Evolutionary conservation across 2,329 filamentous ascomycete genomes (phyloP).

Genomic region (Macroventuria anomochaeta): DNA sequence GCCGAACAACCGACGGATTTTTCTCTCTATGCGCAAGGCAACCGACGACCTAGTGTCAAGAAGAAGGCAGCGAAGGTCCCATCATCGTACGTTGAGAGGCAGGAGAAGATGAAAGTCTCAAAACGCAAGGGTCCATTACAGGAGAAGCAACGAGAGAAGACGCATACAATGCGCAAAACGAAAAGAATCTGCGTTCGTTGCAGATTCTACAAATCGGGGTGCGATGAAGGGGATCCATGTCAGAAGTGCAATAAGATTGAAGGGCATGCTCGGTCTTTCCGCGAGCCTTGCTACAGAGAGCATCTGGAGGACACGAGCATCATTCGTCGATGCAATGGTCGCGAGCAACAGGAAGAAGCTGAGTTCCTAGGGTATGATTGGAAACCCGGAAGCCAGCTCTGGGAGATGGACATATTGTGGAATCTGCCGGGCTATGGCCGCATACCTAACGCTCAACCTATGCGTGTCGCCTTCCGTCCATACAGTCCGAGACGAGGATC

Average conservation of each 20-base stretch:
- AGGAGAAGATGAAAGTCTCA: slow-evolving; percentile 43
- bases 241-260: slow-evolving; percentile 41
- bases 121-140: slow-evolving; percentile 39
- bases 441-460: slow-evolving; percentile 31
- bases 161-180: slow-evolving; percentile 45
- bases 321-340: slow-evolving; percentile 45
- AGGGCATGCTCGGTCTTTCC: slow-evolving; percentile 41
- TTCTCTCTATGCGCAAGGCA: slow-evolving; percentile 10
- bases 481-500: slow-evolving; percentile 38
- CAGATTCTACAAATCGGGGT: slow-evolving; percentile 45
- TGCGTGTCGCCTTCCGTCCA: slow-evolving; percentile 36
- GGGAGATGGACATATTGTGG: slow-evolving; percentile 45
- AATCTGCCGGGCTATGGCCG: slow-evolving; percentile 44
- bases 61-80: slow-evolving; percentile 40
- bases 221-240: slow-evolving; percentile 43
- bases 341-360: slow-evolving; percentile 44
- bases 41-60: slow-evolving; percentile 26
- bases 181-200: slow-evolving; percentile 44
- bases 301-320: slow-evolving; percentile 42
- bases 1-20: slow-evolving; percentile 15
- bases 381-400: slow-evolving; percentile 32
- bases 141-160: slow-evolving; percentile 39
- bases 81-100: slow-evolving; percentile 42
- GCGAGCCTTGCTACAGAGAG: slow-evolving; percentile 42
- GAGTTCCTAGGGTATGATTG: slow-evolving; percentile 42